Percentiles rank a stretch among this genome's conserved stretches.
Conservation (phyloP, 306 rosid genomes). For the Ormosia emarginata region DNA sequence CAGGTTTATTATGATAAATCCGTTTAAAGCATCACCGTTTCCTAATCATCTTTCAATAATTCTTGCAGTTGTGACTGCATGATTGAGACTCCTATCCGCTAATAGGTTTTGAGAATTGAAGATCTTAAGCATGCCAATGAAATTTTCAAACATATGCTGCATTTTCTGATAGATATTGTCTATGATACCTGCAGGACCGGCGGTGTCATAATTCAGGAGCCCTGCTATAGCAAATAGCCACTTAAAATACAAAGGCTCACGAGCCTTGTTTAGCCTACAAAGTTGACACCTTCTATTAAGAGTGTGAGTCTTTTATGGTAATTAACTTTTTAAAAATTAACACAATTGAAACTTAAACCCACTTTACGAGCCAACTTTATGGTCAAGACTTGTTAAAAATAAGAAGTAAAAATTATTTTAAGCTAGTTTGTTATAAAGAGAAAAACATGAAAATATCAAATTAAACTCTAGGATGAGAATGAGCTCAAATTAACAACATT, state of each 20-base stretch:
- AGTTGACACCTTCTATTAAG: conserved; percentile 8
- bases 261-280: conserved; percentile 26
- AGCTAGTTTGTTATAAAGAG: background rate
- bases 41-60: conserved; percentile 18
- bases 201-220: conserved; percentile 8
- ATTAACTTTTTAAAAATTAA: background rate
- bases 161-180: conserved; percentile 31
- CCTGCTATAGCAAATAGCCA: background rate
- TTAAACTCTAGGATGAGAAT: background rate
- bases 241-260: background rate
- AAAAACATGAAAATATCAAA: background rate
- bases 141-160: background rate
- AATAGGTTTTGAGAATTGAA: background rate
- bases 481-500: background rate
- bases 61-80: background rate
- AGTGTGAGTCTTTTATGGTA: background rate
- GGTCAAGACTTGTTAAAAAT: background rate
- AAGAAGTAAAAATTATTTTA: background rate
- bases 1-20: background rate
- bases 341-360: background rate
- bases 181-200: conserved; percentile 20
- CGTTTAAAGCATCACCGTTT: background rate
- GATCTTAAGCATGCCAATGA: conserved; percentile 28
- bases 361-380: background rate
- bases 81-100: conserved; percentile 7